Evolutionary conservation across 164 flowering plant species (phyloP).

Genomic region (Umbilicus rupestris): DNA sequence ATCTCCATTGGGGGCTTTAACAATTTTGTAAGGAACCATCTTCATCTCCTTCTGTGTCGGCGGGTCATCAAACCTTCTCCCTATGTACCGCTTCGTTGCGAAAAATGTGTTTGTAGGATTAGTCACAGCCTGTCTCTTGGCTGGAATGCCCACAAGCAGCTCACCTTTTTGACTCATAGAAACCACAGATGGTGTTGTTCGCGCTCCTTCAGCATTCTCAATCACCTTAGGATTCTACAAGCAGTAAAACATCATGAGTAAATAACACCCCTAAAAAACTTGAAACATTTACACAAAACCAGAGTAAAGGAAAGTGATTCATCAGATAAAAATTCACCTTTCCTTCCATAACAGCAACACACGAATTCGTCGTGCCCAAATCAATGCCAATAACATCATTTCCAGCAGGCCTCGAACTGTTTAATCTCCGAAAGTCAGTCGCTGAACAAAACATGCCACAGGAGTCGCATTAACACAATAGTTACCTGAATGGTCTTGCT

Average conservation of each 20-base stretch:
- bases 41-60: slow-evolving; percentile 70
- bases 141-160: slow-evolving; percentile 54
- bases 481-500: slow-evolving; percentile 17
- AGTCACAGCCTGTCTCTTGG: slow-evolving; percentile 67
- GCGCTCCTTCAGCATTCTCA: slow-evolving; percentile 65
- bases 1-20: slow-evolving; percentile 63
- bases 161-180: slow-evolving; percentile 54
- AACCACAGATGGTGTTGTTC: slow-evolving; percentile 66
- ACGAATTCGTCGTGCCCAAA: slow-evolving; percentile 63
- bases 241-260: neutral
- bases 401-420: slow-evolving; percentile 46
- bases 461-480: neutral
- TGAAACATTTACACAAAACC: neutral
- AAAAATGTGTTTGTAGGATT: slow-evolving; percentile 54
- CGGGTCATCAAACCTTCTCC: slow-evolving; percentile 53
- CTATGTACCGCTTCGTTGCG: slow-evolving; percentile 57
- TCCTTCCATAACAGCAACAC: slow-evolving; percentile 65
- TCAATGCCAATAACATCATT: slow-evolving; percentile 64
- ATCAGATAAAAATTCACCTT: slow-evolving; percentile 26
- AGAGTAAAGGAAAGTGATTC: neutral
- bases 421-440: neutral
- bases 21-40: slow-evolving; percentile 66
- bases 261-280: neutral
- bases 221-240: slow-evolving; percentile 49
- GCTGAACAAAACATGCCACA: neutral